Base-by-base conservation (phyloP, 2,329 filamentous ascomycete species). In the Aspergillus awamori region DNA sequence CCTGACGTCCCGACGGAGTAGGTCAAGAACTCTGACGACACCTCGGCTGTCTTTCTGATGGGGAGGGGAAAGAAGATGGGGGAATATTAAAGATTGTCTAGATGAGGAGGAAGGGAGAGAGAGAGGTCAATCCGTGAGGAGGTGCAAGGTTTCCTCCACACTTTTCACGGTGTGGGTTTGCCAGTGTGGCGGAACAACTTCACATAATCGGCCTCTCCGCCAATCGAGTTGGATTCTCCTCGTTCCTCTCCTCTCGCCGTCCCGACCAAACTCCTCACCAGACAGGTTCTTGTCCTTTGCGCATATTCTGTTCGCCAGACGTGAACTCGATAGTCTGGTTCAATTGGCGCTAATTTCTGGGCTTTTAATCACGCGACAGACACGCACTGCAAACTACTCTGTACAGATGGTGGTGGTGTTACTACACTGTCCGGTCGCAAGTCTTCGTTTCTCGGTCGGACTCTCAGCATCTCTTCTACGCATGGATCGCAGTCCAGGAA, bases 81-180 rank as follows among this genome's bases (percentile, higher is more conserved):
- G 33, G 5, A 4, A 36, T 36, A 36, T 36, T 36, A 36, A 36
- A 36, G 11, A 36, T 13, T 36, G 33, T 45, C 41, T 22, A 22
- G 8, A 13, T 11, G 45, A 26, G 43, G 26, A 22, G n/a, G 11
- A 43, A 22, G 10, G 15, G 43, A 38, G 15, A 17, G 30, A 30
- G 36, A 53, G 24, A 11, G 22, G 36, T 52, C 28, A 45, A 45
- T 13, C 15, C 15, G 36, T 47, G 33, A 55, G 53, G 26, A 43
- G 53, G 59, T 61, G 65, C 62, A 47, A 49, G 63, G 33, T 36
- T 63, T 65, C 70, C 71, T 73, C 71, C 71, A 72, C 71, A 72
- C 33, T 71, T 71, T 70, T 69, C 65, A 65, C 69, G 66, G 68
- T 72, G 70, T 69, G 70, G 62, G 60, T 64, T 64, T 59, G 53